Base-by-base conservation (phyloP, 768 basidiomycete species). In the Leccinellum rugosiceps region DNA sequence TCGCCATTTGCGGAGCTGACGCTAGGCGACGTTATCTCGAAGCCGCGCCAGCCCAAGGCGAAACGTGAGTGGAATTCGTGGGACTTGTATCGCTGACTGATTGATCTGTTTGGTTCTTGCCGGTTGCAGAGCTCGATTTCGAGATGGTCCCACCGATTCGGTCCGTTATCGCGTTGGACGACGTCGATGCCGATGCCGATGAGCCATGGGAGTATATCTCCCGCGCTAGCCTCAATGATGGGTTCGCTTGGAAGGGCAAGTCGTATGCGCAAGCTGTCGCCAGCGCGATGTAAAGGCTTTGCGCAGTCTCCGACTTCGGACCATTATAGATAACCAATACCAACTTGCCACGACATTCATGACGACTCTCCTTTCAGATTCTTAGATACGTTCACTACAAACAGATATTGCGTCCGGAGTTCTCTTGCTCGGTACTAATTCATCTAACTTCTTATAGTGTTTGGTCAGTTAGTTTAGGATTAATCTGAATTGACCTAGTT, bases 141-240 rank as follows among this genome's bases (percentile, higher is more conserved):
- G 71, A 74, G 49, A 52, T 72, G 57, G 46, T 72, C 3, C 65
- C 71, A 17, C 70, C 66, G 9, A 55, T 74, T 51, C 72, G 70
- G 41, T 38, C 68, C 13, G 71, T 72, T 53, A 72, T 72, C 46
- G 71, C 59, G 44, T 60, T 74, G 59, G 71, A 72, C 15, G 71
- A 72, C 45, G 52, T 45, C 2, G 70, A 72, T 35, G 52, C 43
- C 1, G 70, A 72, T 11, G 47, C 49, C 6, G 66, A 74, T 21
- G 71, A 72, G 25, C 60, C 66, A 21, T 72, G 71, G 71, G 72
- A 72, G 34, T 72, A 74, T 50, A 35, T 72, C 17, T 64, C 70
- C 48, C 68, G 69, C 25, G 58, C 70, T 9, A 66, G 68, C 46
- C 10, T 70, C 31, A 55, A 58, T 32, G 68, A 72, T 11, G 68